A percentile compares a stretch with the other conserved stretches of the same genome.
These are phyloP conservation scores for Aaosphaeria pasadenensis DNA, from an alignment of 2,329 filamentous ascomycete genomes.

Conservation along the genomic window DNA sequence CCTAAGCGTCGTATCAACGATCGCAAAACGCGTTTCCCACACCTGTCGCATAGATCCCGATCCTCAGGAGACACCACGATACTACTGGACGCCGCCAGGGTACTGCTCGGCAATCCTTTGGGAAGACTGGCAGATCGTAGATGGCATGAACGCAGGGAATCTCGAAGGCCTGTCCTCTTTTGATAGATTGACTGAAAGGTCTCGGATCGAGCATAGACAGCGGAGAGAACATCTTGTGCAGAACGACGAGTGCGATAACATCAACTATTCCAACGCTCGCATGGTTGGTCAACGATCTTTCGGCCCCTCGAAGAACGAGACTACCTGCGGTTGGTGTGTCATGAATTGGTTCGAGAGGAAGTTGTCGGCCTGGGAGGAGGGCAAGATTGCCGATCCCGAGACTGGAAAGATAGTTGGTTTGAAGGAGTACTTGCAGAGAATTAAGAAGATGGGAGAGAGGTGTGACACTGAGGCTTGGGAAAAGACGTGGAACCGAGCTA, in stretches of 20 bases:
- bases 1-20: conserved; percentile 3
- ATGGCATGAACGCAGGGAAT: conserved; percentile 10
- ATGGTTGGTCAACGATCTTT: neutral
- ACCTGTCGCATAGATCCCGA: conserved; percentile 2
- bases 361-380: conserved; percentile 5
- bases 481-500: conserved; percentile 2
- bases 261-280: neutral
- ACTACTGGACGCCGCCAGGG: neutral
- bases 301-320: conserved; percentile 4
- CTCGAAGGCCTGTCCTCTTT: conserved; percentile 6
- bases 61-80: neutral
- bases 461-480: conserved; percentile 8
- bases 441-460: conserved; percentile 4
- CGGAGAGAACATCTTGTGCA: neutral
- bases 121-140: conserved; percentile 8
- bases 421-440: conserved; percentile 4
- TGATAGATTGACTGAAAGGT: neutral
- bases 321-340: conserved; percentile 7
- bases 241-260: neutral
- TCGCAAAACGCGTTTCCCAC: conserved; percentile 4
- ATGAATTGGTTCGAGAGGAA: conserved; percentile 10
- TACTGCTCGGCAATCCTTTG: conserved; percentile 5
- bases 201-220: neutral
- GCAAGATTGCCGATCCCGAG: conserved; percentile 5
- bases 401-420: conserved; percentile 3